These are phyloP conservation scores for Pleomassaria siparia DNA, from an alignment of 2,329 filamentous ascomycete species.

Conservation along the genomic window DNA sequence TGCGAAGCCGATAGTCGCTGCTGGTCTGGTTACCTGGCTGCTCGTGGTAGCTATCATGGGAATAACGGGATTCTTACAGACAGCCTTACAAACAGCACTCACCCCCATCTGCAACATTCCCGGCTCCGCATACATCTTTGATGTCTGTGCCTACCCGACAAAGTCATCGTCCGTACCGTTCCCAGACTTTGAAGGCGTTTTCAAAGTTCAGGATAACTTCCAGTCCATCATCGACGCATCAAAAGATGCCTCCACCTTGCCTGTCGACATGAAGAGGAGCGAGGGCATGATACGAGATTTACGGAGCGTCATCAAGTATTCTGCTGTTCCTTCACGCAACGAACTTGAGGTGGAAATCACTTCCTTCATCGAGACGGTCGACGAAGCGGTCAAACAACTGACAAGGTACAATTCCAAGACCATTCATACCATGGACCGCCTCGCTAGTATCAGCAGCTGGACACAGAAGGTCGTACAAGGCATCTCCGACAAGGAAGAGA, in stretches of 20 bases:
- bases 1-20: conserved; percentile 62
- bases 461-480: conserved; percentile 69
- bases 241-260: conserved; percentile 66
- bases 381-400: conserved; percentile 65
- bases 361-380: conserved; percentile 70
- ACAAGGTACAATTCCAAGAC: conserved; percentile 77
- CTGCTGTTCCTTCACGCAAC: conserved; percentile 65
- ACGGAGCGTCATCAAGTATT: conserved; percentile 70
- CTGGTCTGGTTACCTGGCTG: conserved; percentile 56
- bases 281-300: conserved; percentile 75
- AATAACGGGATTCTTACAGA: conserved; percentile 58
- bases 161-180: conserved; percentile 26
- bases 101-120: conserved; percentile 72
- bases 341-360: conserved; percentile 76
- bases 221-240: conserved; percentile 72
- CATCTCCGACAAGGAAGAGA: conserved; percentile 51
- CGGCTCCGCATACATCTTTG: conserved; percentile 62
- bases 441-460: conserved; percentile 75
- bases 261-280: conserved; percentile 76
- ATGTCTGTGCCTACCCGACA: conserved; percentile 57
- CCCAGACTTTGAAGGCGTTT: conserved; percentile 71
- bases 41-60: conserved; percentile 61
- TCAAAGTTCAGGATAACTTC: conserved; percentile 73
- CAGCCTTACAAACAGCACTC: conserved; percentile 64
- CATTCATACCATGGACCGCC: conserved; percentile 70